phyloP scores from a whole-genome alignment of 1,284 basidiomycete genomes.

The Leccinum variabile region DNA sequence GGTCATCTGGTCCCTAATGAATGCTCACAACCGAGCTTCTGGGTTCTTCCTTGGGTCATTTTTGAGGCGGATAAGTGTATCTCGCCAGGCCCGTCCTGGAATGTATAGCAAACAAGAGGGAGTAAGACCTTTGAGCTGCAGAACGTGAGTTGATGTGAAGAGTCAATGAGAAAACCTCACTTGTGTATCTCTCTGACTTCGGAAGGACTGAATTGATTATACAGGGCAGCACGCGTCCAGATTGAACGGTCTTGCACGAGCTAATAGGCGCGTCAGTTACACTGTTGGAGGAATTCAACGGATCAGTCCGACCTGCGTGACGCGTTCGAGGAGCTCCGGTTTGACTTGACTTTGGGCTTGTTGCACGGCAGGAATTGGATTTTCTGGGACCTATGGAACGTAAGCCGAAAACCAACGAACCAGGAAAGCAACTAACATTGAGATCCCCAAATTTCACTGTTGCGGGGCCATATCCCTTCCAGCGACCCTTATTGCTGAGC shows the following conservation, averaged over 20 bases:
- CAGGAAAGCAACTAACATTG: constrained; percentile 40
- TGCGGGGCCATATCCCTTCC: constrained; percentile 75
- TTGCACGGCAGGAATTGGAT: constrained; percentile 58
- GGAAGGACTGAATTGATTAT: constrained; percentile 75
- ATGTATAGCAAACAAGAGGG: constrained; percentile 79
- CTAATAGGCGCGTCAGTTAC: constrained; percentile 37
- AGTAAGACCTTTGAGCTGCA: constrained; percentile 70
- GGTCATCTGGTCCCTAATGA: not conserved
- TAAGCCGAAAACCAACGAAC: constrained; percentile 4
- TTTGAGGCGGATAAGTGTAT: constrained; percentile 82
- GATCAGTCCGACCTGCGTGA: constrained; percentile 53
- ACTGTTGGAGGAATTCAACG: not conserved
- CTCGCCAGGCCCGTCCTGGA: constrained; percentile 92
- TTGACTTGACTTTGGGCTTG: constrained; percentile 59
- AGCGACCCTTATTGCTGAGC: constrained; percentile 75
- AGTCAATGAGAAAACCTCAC: constrained; percentile 40
- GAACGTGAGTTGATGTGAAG: constrained; percentile 1
- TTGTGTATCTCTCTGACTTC: constrained; percentile 74
- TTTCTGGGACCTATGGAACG: constrained; percentile 57
- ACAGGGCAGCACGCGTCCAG: constrained; percentile 84
- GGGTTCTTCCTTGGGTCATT: constrained; percentile 85
- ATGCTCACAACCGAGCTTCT: constrained; percentile 67
- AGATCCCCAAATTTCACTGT: constrained; percentile 68
- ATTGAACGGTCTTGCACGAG: constrained; percentile 75
- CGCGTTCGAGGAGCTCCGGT: constrained; percentile 52